Evolutionary conservation across 805 yeast genomes (phyloP), one percentile per base, ranked within the genome.

Genomic region (Candida saitoana): DNA sequence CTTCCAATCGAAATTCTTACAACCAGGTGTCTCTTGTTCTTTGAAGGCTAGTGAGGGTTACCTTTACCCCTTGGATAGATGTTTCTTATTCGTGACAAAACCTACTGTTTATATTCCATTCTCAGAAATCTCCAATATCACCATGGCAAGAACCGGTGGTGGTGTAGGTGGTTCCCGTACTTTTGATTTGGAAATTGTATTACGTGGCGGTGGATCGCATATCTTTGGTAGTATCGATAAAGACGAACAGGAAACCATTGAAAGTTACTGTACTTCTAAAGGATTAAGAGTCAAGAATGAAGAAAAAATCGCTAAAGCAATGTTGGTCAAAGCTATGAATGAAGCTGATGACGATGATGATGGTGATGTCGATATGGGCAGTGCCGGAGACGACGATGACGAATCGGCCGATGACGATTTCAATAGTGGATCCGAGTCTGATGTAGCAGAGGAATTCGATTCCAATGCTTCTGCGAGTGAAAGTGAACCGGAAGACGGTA

Each of bases 1-100:
- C 2, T 93, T 79, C 71, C 74, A 74, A 46, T 83, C 95, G 4
- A 78, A 82, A 31, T 83, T 81, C 56, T 80, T 79, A 35, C 88
- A 84, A 54, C 85, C 95, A 11, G 96, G 95, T 3, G 84, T 93
- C 20, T 76, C 88, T 16, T 91, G 98, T 66, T 87, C 97, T 5
- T 77, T 87, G 52, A 93, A 91, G 63, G 98, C 98, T 0, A 84
- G 87, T 39, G 98, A 93, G 69, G 98, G 99, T 20, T 85, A 89
- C 53, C 67, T 93, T 46, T 93, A 87, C 62, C 88, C 95, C n/a
- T 74, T 93, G 45, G 99, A 93, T 50, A 86, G 87, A 64, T 86
- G 96, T 42, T 79, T 93, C 57, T 67, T 93, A 48, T 91, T 93
- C 59, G 83, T 91, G 37, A 89, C 96, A 18, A 93, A 93, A 61